Conservation (phyloP, 1,139 yeast species). For the Hansenula sp. region DNA sequence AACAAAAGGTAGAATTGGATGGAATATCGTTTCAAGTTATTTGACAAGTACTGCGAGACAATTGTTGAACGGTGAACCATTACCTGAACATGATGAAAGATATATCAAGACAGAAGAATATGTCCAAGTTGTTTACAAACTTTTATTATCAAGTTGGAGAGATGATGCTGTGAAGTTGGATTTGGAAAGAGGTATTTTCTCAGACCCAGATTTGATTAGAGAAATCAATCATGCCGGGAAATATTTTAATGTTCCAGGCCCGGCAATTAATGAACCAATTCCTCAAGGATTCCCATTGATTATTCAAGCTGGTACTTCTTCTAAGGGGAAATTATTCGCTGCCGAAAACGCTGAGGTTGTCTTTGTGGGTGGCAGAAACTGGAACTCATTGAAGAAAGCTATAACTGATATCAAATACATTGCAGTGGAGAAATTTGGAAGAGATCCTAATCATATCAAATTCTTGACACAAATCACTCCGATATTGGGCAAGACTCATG, state of each 20-base stretch:
- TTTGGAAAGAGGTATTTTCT: constrained; percentile 26
- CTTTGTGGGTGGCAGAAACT: constrained; percentile 28
- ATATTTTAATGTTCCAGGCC: constrained; percentile 35
- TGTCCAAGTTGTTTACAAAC: constrained; percentile 31
- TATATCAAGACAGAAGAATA: constrained; percentile 35
- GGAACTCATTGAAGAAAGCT: constrained; percentile 27
- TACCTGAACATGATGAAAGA: constrained; percentile 36
- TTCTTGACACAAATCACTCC: constrained; percentile 23
- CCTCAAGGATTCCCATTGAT: constrained; percentile 37
- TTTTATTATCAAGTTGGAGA: constrained; percentile 36
- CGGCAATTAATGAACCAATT: constrained; percentile 32
- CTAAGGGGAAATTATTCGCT: constrained; percentile 34
- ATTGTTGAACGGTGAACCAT: constrained; percentile 27
- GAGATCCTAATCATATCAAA: constrained; percentile 25
- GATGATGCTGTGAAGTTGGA: constrained; percentile 35
- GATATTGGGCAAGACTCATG: constrained; percentile 26
- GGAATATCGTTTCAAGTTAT: constrained; percentile 39
- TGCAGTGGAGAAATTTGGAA: constrained; percentile 25
- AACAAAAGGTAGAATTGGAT: constrained; percentile 37
- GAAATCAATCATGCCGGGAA: constrained; percentile 33
- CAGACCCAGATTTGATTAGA: constrained; percentile 32
- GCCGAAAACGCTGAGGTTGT: constrained; percentile 40
- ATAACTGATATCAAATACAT: constrained; percentile 27
- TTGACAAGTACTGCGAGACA: constrained; percentile 32
- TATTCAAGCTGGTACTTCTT: constrained; percentile 38